These are phyloP conservation scores for Friedmanniomyces endolithicus DNA, from an alignment of 495 filamentous ascomycete genomes.

Conservation along the genomic window DNA sequence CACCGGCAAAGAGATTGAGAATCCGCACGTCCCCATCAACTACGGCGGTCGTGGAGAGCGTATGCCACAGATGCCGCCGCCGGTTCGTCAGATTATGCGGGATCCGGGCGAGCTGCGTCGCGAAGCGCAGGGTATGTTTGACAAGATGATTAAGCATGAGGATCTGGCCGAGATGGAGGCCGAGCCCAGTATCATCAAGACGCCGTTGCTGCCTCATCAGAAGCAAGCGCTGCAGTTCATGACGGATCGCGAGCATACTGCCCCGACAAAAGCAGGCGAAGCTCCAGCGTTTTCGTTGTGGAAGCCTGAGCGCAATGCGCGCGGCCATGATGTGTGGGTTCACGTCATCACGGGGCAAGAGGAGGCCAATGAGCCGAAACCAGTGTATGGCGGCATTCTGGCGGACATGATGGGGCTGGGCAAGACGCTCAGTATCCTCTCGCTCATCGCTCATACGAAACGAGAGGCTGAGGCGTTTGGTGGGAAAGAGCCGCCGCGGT, in stretches of 20 bases:
- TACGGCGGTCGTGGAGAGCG: not conserved
- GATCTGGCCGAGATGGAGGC: conserved; percentile 66
- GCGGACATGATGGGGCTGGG: conserved; percentile 98
- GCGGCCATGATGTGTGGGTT: conserved; percentile 47
- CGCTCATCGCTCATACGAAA: conserved; percentile 54
- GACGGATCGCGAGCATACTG: conserved; percentile 60
- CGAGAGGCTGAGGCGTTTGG: conserved; percentile 48
- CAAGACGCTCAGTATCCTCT: conserved; percentile 82
- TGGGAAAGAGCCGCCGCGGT: conserved; percentile 29
- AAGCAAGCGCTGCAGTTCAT: conserved; percentile 87
- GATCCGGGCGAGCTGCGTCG: conserved; percentile 72
- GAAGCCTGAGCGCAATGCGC: conserved; percentile 33
- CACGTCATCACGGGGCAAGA: conserved; percentile 72
- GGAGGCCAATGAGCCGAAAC: conserved; percentile 49
- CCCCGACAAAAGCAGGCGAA: conserved; percentile 38
- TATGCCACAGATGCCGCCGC: not conserved
- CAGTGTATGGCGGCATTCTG: conserved; percentile 73
- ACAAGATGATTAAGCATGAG: conserved; percentile 60
- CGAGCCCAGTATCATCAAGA: conserved; percentile 42
- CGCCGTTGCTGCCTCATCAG: conserved; percentile 70
- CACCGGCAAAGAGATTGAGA: conserved; percentile 25
- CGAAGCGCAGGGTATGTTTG: conserved; percentile 79
- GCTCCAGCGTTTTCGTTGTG: conserved; percentile 48
- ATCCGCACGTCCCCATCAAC: conserved; percentile 49
- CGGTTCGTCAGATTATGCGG: conserved; percentile 37